Percentiles rank a stretch among this genome's conserved stretches.
phyloP scores from a whole-genome alignment of 495 filamentous ascomycete genomes.

The Penicillium cosmopolitanum region DNA sequence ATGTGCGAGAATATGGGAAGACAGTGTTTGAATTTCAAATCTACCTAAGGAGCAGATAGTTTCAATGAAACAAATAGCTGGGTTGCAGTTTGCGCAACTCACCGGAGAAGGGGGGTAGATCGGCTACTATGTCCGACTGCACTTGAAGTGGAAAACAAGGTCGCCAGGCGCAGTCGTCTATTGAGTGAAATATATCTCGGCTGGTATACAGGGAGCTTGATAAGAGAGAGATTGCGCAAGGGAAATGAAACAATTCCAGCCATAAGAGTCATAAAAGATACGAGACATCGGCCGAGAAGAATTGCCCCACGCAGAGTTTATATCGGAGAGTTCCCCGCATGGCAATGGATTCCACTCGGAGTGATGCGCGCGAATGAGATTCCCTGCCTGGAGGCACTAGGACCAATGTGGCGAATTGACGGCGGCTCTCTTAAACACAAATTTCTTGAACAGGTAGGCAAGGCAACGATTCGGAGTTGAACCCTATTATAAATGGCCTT shows the following conservation, averaged over 20 bases:
- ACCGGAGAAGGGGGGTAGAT: conserved; percentile 10
- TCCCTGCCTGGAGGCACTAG: neutral
- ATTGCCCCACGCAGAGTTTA: conserved; percentile 21
- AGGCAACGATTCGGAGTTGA: neutral
- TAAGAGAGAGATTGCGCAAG: neutral
- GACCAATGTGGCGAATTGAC: neutral
- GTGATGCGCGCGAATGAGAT: conserved; percentile 10
- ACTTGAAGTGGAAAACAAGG: neutral
- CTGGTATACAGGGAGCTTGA: neutral
- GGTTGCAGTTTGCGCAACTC: conserved; percentile 1
- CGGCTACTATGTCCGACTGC: neutral
- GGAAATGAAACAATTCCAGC: neutral
- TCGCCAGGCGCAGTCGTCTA: neutral
- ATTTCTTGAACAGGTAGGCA: neutral
- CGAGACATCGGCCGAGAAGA: conserved; percentile 21
- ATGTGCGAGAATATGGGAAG: too few relatives aligned
- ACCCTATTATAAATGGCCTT: neutral
- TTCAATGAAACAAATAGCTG: neutral
- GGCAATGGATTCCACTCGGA: conserved; percentile 6
- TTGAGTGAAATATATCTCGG: neutral
- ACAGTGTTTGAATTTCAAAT: too few relatives aligned
- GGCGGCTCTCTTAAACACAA: neutral
- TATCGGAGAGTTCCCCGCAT: conserved; percentile 27
- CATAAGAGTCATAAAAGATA: conserved; percentile 17
- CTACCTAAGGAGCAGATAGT: neutral